Evolutionary conservation across 192 early-diverging fungal species (phyloP).

Genomic region (Coemansia sp.): DNA sequence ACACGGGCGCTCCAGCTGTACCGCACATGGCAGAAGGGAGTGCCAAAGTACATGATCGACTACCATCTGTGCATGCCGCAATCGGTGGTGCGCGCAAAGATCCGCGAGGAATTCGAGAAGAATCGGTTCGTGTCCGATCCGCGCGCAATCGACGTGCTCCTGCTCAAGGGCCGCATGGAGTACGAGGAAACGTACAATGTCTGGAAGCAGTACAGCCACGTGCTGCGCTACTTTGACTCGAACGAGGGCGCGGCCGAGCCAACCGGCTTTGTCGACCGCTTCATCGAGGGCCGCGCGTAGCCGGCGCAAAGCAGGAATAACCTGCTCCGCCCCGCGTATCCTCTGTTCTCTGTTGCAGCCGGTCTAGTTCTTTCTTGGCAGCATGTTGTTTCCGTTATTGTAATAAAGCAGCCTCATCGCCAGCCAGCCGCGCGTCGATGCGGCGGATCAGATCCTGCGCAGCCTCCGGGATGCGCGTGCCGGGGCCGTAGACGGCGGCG

Average conservation of each 20-base stretch:
- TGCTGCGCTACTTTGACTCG: constrained; percentile 84
- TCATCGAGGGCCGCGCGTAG: constrained; percentile 64
- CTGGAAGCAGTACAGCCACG: constrained; percentile 89
- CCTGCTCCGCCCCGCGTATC: too few relatives aligned
- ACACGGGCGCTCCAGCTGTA: constrained; percentile 66
- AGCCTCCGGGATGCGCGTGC: constrained; percentile 81
- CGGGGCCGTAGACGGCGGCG: constrained; percentile 83
- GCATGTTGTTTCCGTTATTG: not conserved
- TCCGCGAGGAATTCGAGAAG: constrained; percentile 87
- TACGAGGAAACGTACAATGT: constrained; percentile 87
- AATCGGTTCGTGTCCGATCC: constrained; percentile 76
- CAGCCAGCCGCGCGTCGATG: constrained; percentile 56
- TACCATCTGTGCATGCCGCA: constrained; percentile 76
- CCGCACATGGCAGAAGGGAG: constrained; percentile 64
- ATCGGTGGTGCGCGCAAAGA: constrained; percentile 72
- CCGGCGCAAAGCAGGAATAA: not conserved
- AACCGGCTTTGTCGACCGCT: constrained; percentile 75
- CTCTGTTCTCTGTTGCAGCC: not conserved
- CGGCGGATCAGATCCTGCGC: constrained; percentile 78
- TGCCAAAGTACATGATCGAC: constrained; percentile 70
- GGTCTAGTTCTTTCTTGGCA: not conserved
- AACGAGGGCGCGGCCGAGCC: constrained; percentile 70
- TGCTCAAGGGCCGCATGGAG: constrained; percentile 86
- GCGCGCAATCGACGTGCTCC: constrained; percentile 75
- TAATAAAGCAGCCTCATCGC: constrained; percentile 6